These are phyloP conservation scores for Entoloma clypeatum DNA, from an alignment of 1,284 basidiomycete species.

Conservation along the genomic window DNA sequence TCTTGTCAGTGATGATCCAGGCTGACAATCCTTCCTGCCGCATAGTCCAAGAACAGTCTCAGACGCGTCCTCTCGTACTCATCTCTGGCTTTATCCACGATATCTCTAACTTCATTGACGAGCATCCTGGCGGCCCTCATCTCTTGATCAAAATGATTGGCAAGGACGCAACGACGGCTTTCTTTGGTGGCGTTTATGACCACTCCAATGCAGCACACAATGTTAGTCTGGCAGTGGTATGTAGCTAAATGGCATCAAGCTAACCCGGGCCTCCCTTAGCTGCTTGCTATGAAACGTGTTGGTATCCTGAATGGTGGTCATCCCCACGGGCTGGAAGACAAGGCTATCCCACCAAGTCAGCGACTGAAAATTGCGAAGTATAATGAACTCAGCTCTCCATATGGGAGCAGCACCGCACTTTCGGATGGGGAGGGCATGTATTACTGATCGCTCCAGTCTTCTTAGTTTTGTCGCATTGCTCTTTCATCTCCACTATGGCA, in stretches of 20 bases:
- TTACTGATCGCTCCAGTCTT: no score
- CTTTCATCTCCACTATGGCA: no score
- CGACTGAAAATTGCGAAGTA: slow-evolving; percentile 65
- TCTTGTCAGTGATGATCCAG: slow-evolving; percentile 7
- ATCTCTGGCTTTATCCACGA: slow-evolving; percentile 92
- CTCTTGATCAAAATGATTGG: slow-evolving; percentile 70
- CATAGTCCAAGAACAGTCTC: slow-evolving; percentile 70
- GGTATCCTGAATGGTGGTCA: slow-evolving; percentile 81
- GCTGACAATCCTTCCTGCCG: slow-evolving; percentile 6
- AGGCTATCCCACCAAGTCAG: slow-evolving; percentile 62
- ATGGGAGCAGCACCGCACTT: slow-evolving; percentile 40
- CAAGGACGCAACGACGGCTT: slow-evolving; percentile 85
- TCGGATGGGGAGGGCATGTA: slow-evolving; percentile 41
- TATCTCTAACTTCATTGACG: slow-evolving; percentile 79
- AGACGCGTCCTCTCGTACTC: slow-evolving; percentile 75
- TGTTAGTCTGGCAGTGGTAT: no score
- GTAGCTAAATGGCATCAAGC: no score
- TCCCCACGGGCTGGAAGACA: slow-evolving; percentile 49
- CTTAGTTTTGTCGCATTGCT: no score
- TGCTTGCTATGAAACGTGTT: slow-evolving; percentile 77
- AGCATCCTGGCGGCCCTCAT: slow-evolving; percentile 78
- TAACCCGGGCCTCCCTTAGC: slow-evolving; percentile 19
- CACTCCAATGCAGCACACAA: slow-evolving; percentile 92
- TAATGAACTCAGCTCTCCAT: slow-evolving; percentile 55
- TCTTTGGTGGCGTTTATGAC: slow-evolving; percentile 93